phyloP scores from a whole-genome alignment of 2,329 filamentous ascomycete genomes.

The Aspergillus clavatus region DNA sequence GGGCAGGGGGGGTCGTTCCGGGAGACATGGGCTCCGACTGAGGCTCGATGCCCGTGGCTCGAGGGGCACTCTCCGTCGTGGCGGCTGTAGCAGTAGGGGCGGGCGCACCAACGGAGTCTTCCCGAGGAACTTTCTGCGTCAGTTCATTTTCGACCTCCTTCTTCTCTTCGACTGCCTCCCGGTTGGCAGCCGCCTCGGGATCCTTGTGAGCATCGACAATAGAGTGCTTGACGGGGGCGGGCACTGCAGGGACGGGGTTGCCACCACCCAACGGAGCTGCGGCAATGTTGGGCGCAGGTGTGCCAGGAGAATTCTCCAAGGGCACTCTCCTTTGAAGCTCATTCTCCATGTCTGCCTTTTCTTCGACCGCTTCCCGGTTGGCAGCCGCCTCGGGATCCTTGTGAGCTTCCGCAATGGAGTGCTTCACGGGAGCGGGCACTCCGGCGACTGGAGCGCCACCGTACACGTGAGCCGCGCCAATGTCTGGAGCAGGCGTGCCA shows the following conservation, averaged over 20 bases:
- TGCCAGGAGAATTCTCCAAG: conserved; percentile 30
- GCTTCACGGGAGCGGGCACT: conserved; percentile 43
- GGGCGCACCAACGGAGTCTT: conserved; percentile 34
- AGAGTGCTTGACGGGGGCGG: conserved; percentile 43
- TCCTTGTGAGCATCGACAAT: conserved; percentile 50
- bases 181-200: conserved; percentile 68
- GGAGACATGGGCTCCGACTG: conserved; percentile 17
- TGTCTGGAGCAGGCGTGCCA: conserved; percentile 31
- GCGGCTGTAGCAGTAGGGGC: conserved; percentile 35
- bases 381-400: conserved; percentile 66
- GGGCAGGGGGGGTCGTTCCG: conserved; percentile 12
- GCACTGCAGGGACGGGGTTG: conserved; percentile 31
- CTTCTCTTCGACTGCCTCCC: conserved; percentile 71
- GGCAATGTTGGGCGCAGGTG: conserved; percentile 35
- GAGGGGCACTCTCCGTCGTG: conserved; percentile 31
- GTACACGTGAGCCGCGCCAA: conserved; percentile 25
- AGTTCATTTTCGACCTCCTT: conserved; percentile 69
- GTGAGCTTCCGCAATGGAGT: conserved; percentile 50
- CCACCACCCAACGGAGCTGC: conserved; percentile 28
- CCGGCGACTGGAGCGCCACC: conserved; percentile 21
- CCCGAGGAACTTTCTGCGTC: conserved; percentile 46
- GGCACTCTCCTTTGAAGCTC: conserved; percentile 59
- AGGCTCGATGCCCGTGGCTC: conserved; percentile 13
- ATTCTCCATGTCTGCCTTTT: conserved; percentile 69
- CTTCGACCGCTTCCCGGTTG: conserved; percentile 64